These are phyloP conservation scores for Fusarium agapanthi DNA, from an alignment of 2,329 filamentous ascomycete species.

Conservation along the genomic window DNA sequence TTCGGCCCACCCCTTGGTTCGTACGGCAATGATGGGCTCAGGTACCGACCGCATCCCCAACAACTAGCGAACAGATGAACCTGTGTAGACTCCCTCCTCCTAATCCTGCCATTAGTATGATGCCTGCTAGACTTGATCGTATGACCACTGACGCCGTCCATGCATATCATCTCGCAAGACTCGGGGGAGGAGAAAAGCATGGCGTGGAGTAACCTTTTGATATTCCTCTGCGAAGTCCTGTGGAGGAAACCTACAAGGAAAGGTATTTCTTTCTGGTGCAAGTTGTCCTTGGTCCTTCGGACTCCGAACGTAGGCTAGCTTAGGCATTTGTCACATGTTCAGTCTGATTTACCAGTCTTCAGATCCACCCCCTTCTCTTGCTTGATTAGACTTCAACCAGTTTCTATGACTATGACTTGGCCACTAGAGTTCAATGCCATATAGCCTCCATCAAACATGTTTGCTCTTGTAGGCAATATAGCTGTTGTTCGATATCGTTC, in stretches of 20 bases:
- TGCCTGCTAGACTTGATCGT: background rate
- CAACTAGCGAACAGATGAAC: background rate
- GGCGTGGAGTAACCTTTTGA: background rate
- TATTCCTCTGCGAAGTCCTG: background rate
- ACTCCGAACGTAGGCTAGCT: background rate
- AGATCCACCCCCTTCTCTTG: background rate
- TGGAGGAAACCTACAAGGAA: background rate
- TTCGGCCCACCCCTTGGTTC: conserved; percentile 9
- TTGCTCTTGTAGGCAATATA: background rate
- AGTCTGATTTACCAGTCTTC: background rate
- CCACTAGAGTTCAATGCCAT: background rate
- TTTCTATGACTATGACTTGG: background rate
- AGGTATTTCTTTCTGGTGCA: background rate
- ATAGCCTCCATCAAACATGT: background rate
- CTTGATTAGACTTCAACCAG: background rate
- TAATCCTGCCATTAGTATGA: background rate
- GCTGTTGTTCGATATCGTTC: background rate
- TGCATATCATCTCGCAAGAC: background rate
- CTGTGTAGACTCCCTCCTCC: background rate
- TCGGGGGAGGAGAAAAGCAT: background rate
- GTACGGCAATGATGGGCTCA: conserved; percentile 5
- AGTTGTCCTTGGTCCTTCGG: background rate
- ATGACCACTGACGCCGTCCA: background rate
- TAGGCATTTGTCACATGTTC: background rate
- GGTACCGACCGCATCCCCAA: background rate